These are phyloP conservation scores for Suillus hirtellus DNA, from an alignment of 768 basidiomycete genomes.

Conservation along the genomic window DNA sequence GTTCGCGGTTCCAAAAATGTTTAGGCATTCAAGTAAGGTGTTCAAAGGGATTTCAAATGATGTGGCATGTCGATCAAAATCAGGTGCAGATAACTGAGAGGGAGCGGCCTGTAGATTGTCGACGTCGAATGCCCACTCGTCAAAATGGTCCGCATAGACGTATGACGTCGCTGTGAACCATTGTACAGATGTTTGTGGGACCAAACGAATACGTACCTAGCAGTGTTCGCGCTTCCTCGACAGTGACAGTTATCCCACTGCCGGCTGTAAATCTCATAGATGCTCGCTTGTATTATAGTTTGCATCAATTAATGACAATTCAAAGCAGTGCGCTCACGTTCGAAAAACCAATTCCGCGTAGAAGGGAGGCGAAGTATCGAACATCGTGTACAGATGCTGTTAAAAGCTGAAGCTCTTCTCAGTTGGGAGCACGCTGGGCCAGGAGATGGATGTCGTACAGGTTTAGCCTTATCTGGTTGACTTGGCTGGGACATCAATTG, in stretches of 20 bases:
- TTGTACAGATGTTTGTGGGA: constrained; percentile 12
- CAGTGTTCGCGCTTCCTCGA: constrained; percentile 83
- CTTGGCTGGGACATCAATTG: constrained; percentile 21
- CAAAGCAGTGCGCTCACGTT: constrained; percentile 52
- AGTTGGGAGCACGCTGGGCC: background rate
- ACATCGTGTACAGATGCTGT: constrained; percentile 79
- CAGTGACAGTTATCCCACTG: constrained; percentile 72
- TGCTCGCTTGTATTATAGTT: constrained; percentile 55
- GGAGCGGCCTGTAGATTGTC: constrained; percentile 31
- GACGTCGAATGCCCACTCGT: constrained; percentile 70
- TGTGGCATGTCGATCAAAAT: constrained; percentile 25
- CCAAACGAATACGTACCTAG: constrained; percentile 52
- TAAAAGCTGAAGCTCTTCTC: constrained; percentile 46
- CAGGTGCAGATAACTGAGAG: constrained; percentile 21
- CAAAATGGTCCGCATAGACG: constrained; percentile 75
- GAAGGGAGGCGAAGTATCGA: constrained; percentile 72
- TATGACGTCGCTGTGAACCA: constrained; percentile 73
- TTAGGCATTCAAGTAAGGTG: constrained; percentile 85
- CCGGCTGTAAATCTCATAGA: constrained; percentile 64
- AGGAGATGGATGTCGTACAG: constrained; percentile 20
- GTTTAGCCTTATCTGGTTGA: constrained; percentile 22
- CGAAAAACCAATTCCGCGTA: constrained; percentile 80
- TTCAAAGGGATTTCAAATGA: constrained; percentile 84
- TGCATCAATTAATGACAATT: constrained; percentile 5
- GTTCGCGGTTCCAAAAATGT: constrained; percentile 85